Evolutionary conservation across 495 filamentous ascomycete genomes (phyloP), one percentile per base, ranked within the genome.

Genomic region (Endocarpon pusillum): DNA sequence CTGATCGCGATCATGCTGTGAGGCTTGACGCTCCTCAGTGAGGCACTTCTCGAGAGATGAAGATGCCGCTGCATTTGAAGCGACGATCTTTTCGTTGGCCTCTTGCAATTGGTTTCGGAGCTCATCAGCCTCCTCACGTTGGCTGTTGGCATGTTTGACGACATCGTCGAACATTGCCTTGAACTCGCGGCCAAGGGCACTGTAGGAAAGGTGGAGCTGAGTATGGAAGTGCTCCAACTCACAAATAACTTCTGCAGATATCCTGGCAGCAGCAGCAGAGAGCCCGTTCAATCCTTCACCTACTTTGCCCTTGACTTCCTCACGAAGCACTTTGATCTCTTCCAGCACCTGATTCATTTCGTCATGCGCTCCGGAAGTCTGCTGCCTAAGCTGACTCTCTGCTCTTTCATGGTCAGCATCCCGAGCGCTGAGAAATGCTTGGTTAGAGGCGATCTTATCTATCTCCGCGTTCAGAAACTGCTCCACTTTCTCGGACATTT

Each of bases 331-430:
- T 47, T 89, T 85, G 49, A 96, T 93, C 45, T 91, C 89, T 43
- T 89, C 86, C 3, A 97, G 67, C 16, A 93, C 77, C 19, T 67
- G 59, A 43, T 94, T 85, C 82, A 94, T 91, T 37, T 89, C 78
- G 34, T 85, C 73, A 44, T 80, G 82, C 2, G 82, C 75, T 32
- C 66, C 57, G 18, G 67, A 59, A 12, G 73, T 79, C 43, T 87
- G 75, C 11, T 62, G 59, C 20, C 74, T 65, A 8, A 89, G 67
- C 39, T 78, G 67, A 15, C 59, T 47, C 51, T 80, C 74, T 10
- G 73, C 76, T 20, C 59, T 55, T 19, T 74, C 62, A 38, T 93
- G 82, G 1, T 64, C 60, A 10, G 61, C 57, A 9, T 73, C 58
- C 47, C 81, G 79, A 18, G 66, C 62, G 35, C 78, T 59, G 0